Conservation (phyloP, 169 alveolate genomes). For the Eimeria tenella region DNA sequence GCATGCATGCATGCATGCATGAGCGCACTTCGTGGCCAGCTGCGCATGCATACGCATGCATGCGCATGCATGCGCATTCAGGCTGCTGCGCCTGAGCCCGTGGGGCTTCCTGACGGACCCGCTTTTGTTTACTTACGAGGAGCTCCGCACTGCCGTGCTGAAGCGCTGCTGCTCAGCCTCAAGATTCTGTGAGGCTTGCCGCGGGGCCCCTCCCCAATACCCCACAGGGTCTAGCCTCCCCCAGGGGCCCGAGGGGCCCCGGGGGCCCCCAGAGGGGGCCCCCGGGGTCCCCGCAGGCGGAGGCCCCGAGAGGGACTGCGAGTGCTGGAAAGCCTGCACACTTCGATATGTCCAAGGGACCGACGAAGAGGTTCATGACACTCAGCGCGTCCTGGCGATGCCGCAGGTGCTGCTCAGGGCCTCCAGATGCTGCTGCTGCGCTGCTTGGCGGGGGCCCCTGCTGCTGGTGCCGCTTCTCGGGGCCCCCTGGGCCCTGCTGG, state of each 20-base stretch:
- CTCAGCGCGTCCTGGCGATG: conserved; percentile 32
- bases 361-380: conserved; percentile 18
- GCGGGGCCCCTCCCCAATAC: too few species aligned
- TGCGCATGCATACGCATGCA: too few species aligned
- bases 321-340: not conserved
- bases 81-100: conserved; percentile 54
- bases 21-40: too few species aligned
- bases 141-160: not conserved
- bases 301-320: not conserved
- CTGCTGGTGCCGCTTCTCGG: too few species aligned
- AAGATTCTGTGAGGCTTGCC: not conserved
- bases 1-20: too few species aligned
- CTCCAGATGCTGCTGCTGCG: not conserved
- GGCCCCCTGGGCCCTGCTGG: too few species aligned
- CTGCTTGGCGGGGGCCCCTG: too few species aligned
- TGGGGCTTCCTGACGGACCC: conserved; percentile 40
- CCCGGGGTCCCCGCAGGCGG: not conserved
- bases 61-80: not conserved
- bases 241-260: not conserved
- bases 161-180: conserved; percentile 13
- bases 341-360: conserved; percentile 36
- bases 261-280: not conserved
- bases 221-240: not conserved
- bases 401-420: conserved; percentile 14
- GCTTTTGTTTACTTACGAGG: conserved; percentile 10